Evolutionary conservation across 148 eudicot genomes (phyloP), one percentile per base, ranked within the genome.

Genomic region (Linanthus parryae): DNA sequence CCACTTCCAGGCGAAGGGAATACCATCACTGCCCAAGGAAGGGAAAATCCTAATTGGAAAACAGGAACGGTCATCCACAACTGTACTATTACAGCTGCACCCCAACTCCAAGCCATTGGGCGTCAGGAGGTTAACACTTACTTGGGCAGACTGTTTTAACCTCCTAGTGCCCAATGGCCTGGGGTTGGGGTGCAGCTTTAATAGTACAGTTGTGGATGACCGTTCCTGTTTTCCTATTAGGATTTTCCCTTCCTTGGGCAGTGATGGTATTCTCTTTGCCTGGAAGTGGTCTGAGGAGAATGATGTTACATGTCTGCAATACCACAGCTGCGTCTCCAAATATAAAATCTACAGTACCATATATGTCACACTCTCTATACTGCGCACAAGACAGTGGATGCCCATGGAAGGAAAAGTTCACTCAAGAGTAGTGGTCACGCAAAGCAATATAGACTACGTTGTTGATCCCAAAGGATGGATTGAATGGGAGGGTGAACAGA

Each of bases 21-120:
- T 35, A 45, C 44, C 15, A 68, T 51, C n/a, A 67, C 65, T 0
- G 66, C 70, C 8, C 71, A 71, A 38, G 68, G 68, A 39, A 48
- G 66, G 34, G 33, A 43, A 2, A 34, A 49, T 4, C 39, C 40
- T 23, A 3, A 45, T 13, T 43, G 56, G 19, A 45, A 61, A 7
- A 64, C 66, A 2, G 77, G 84, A 0, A 65, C 59, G 27, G 54
- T 71, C 29, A 51, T 78, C 11, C 83, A 78, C 19, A 71, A 65
- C 20, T 67, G 80, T 48, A 57, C 23, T 10, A 43, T 78, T 26
- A 27, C 22, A 13, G 71, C 77, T 5, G 71, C 51, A 24, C 29
- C 50, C 0, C 58, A 46, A 3, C 58, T 70, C 1, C 56, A 18
- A 12, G 48, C 64, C 0, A 42, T 52, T 3, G 56, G 49, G 40